A percentile compares a stretch with the other conserved stretches of the same genome.
These are phyloP conservation scores for Mycena rebaudengoi DNA, from an alignment of 768 basidiomycete species.

Conservation along the genomic window DNA sequence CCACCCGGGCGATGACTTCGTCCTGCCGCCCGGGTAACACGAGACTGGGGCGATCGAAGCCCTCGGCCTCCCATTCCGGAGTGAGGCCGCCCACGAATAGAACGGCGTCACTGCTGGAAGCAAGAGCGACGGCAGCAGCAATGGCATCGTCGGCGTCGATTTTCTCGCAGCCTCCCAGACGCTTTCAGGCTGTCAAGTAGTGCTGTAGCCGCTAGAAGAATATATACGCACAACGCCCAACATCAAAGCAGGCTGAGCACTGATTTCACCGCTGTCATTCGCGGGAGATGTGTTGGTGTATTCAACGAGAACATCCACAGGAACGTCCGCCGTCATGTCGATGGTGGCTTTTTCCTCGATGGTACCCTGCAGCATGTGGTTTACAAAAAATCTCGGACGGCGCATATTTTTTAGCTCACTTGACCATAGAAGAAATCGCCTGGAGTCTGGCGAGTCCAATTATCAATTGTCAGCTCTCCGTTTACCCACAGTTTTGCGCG, in stretches of 20 bases:
- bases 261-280: conserved; percentile 49
- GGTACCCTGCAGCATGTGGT: conserved; percentile 58
- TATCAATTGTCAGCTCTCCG: conserved; percentile 68
- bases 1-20: conserved; percentile 62
- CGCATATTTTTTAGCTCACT: conserved; percentile 19
- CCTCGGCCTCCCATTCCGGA: conserved; percentile 81
- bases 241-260: conserved; percentile 74
- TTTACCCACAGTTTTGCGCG: conserved; percentile 72
- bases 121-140: conserved; percentile 62
- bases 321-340: conserved; percentile 51
- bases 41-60: conserved; percentile 72
- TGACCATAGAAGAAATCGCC: conserved; percentile 78
- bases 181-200: conserved; percentile 42
- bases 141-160: conserved; percentile 67
- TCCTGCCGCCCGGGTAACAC: conserved; percentile 67
- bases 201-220: not conserved
- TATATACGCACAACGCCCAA: conserved; percentile 63
- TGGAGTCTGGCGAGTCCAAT: conserved; percentile 73
- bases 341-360: conserved; percentile 67
- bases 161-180: conserved; percentile 73
- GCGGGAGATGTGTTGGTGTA: conserved; percentile 70
- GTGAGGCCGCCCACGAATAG: conserved; percentile 68
- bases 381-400: not conserved
- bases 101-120: conserved; percentile 62
- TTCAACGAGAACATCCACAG: conserved; percentile 64